Conservation (phyloP, 257 asterid genomes). For the Solanum arcanum region DNA sequence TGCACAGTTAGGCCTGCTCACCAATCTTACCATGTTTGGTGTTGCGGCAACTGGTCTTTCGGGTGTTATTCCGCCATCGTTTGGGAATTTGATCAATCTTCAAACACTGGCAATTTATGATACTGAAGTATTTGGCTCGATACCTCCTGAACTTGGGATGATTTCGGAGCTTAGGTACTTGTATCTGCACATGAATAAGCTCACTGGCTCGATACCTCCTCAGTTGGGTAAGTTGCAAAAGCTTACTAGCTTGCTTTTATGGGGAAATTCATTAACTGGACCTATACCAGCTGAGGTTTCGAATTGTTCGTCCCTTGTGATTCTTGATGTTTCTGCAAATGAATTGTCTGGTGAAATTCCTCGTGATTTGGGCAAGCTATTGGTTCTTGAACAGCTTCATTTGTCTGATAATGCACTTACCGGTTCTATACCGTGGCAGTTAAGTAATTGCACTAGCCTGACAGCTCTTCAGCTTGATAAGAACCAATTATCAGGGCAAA, state of each 20-base stretch:
- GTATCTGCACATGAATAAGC: constrained; percentile 77
- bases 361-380: constrained; percentile 43
- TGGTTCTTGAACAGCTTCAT: constrained; percentile 68
- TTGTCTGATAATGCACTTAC: constrained; percentile 63
- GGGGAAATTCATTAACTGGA: constrained; percentile 79
- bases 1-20: constrained; percentile 47
- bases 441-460: constrained; percentile 68
- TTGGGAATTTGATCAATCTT: constrained; percentile 63
- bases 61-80: constrained; percentile 67
- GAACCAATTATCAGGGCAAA: constrained; percentile 63
- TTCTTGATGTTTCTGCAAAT: constrained; percentile 71
- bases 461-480: constrained; percentile 77
- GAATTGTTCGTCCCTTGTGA: constrained; percentile 57
- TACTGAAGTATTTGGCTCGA: constrained; percentile 66
- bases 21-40: constrained; percentile 73
- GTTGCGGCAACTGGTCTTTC: constrained; percentile 78
- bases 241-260: constrained; percentile 68
- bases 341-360: constrained; percentile 66
- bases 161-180: constrained; percentile 57
- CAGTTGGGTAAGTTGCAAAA: constrained; percentile 56
- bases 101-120: constrained; percentile 65
- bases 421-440: constrained; percentile 51
- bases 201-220: constrained; percentile 61
- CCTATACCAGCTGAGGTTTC: constrained; percentile 50
- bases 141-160: constrained; percentile 65